phyloP scores from a whole-genome alignment of 1,284 basidiomycete genomes.

The Trametes versicolor region DNA sequence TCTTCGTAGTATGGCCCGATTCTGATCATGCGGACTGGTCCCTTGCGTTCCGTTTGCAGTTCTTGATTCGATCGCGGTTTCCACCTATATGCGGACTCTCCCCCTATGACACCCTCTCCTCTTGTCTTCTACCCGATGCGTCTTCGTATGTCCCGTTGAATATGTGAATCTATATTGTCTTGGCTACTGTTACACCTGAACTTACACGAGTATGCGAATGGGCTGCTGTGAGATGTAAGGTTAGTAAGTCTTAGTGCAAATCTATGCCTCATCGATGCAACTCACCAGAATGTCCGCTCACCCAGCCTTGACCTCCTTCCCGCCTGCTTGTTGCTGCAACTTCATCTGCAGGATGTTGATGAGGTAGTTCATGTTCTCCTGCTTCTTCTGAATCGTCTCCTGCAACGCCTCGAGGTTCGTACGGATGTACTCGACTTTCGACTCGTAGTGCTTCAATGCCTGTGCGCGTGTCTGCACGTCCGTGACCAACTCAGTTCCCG shows the following conservation, averaged over 20 bases:
- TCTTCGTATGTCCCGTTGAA: slow-evolving; percentile 7
- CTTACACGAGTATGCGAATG: slow-evolving; percentile 12
- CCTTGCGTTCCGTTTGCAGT: slow-evolving; percentile 17
- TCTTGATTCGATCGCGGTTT: slow-evolving; percentile 22
- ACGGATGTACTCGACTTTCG: slow-evolving; percentile 82
- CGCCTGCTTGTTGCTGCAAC: slow-evolving; percentile 60
- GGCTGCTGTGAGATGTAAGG: background rate
- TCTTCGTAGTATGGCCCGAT: slow-evolving; percentile 25
- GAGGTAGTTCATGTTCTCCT: slow-evolving; percentile 85
- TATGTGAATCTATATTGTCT: slow-evolving; percentile 22
- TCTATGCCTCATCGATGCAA: background rate
- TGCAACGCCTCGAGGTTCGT: slow-evolving; percentile 86
- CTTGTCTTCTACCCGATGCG: background rate
- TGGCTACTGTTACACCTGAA: slow-evolving; percentile 26
- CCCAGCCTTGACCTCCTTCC: slow-evolving; percentile 39
- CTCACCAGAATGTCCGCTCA: background rate
- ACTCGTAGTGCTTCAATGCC: slow-evolving; percentile 79
- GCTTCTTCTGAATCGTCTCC: slow-evolving; percentile 88
- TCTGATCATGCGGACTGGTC: slow-evolving; percentile 27
- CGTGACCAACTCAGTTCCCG: background rate
- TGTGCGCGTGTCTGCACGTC: slow-evolving; percentile 75
- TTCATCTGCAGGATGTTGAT: slow-evolving; percentile 82
- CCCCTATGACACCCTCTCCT: slow-evolving; percentile 15
- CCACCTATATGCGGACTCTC: slow-evolving; percentile 29
- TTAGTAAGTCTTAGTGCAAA: background rate